Evolutionary conservation across 2,329 filamentous ascomycete genomes (phyloP).

Genomic region (Ophiostoma himal-ulmi): DNA sequence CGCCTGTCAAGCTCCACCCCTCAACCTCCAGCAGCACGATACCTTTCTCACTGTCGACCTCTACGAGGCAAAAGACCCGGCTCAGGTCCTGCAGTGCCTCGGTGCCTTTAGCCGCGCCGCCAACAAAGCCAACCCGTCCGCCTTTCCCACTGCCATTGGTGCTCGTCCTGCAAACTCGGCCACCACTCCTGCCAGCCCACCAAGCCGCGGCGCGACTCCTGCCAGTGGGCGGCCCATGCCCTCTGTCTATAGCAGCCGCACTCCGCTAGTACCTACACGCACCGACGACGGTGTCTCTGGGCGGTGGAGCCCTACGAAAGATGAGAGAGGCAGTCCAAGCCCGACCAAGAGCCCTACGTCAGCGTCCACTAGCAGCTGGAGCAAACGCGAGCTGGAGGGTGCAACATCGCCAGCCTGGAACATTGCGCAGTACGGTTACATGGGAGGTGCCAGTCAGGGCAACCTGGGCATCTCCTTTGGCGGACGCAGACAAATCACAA

Average conservation of each 20-base stretch:
- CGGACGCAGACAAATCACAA: constrained; percentile 86
- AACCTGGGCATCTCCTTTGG: constrained; percentile 93
- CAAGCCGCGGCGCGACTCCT: constrained; percentile 41
- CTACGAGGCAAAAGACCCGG: constrained; percentile 90
- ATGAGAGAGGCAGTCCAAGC: constrained; percentile 48
- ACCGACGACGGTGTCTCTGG: constrained; percentile 50
- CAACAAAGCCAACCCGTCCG: constrained; percentile 63
- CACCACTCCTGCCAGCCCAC: background rate
- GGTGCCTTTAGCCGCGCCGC: constrained; percentile 86
- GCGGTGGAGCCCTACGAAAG: constrained; percentile 53
- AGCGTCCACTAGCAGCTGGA: constrained; percentile 77
- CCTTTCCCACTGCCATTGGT: constrained; percentile 72
- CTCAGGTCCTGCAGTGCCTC: constrained; percentile 90
- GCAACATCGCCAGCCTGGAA: constrained; percentile 91
- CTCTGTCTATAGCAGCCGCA: constrained; percentile 41
- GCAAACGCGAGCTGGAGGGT: constrained; percentile 73
- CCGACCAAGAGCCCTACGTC: constrained; percentile 51
- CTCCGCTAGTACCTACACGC: constrained; percentile 42
- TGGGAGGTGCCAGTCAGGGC: constrained; percentile 93
- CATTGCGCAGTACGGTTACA: constrained; percentile 96
- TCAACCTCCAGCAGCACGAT: constrained; percentile 88
- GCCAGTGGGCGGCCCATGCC: constrained; percentile 32
- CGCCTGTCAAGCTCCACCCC: constrained; percentile 75
- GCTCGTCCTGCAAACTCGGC: constrained; percentile 40
- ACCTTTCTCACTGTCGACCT: constrained; percentile 95